Percentiles rank a stretch among this genome's conserved stretches.
Conservation (phyloP, 2,329 filamentous ascomycete species). For the Periconia digitata region DNA sequence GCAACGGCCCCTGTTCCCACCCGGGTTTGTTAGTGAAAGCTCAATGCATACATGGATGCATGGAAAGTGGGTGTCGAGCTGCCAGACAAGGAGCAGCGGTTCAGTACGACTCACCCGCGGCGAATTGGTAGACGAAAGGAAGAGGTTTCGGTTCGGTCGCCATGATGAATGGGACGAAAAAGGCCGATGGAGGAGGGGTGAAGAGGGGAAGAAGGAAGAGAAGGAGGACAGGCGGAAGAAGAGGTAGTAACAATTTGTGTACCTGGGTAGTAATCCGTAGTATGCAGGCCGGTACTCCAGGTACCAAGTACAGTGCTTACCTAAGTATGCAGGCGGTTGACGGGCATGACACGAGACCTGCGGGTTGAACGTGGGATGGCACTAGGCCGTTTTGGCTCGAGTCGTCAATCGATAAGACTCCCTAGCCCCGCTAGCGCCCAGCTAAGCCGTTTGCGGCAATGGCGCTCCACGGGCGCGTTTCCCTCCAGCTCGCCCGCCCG, state of each 20-base stretch:
- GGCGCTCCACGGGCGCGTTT: too few relatives aligned
- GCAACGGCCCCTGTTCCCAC: slow-evolving; percentile 74
- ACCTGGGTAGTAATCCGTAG: too few relatives aligned
- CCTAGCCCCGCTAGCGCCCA: too few relatives aligned
- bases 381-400: slow-evolving; percentile 10
- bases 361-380: slow-evolving; percentile 33
- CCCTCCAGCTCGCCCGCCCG: too few relatives aligned
- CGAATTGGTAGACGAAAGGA: slow-evolving; percentile 93
- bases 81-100: too few relatives aligned
- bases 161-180: slow-evolving; percentile 37
- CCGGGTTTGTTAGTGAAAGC: slow-evolving; percentile 35
- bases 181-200: slow-evolving; percentile 8
- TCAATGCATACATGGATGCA: too few relatives aligned
- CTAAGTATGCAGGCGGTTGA: too few relatives aligned
- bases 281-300: too few relatives aligned
- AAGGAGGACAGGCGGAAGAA: not conserved
- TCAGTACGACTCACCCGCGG: slow-evolving; percentile 66
- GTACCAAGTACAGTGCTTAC: too few relatives aligned
- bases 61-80: not conserved
- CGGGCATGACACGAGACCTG: too few relatives aligned
- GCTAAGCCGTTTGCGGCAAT: too few relatives aligned
- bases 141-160: slow-evolving; percentile 67
- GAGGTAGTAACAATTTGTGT: not conserved
- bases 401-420: slow-evolving; percentile 22
- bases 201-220: slow-evolving; percentile 7